phyloP scores from a whole-genome alignment of 2,329 filamentous ascomycete genomes.

The Stromatinia cepivora region DNA sequence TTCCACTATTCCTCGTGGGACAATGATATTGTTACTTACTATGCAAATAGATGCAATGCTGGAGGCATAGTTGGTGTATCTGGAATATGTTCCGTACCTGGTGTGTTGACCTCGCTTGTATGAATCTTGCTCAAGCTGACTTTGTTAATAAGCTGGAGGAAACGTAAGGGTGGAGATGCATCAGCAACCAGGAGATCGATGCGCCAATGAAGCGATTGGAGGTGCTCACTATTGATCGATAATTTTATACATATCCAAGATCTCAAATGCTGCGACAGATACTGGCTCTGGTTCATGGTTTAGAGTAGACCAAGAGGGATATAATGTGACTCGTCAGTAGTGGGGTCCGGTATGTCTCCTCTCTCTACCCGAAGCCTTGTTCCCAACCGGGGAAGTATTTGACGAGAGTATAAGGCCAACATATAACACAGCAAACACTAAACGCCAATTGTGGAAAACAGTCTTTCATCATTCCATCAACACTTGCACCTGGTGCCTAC shows the following conservation, averaged over 20 bases:
- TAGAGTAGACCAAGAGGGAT: conserved; percentile 33
- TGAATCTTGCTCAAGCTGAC: neutral
- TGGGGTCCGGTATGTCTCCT: conserved; percentile 30
- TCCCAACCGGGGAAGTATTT: neutral
- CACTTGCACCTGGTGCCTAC: conserved; percentile 55
- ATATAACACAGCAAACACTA: conserved; percentile 31
- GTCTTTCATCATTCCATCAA: conserved; percentile 52
- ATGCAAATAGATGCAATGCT: conserved; percentile 50
- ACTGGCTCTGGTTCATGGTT: conserved; percentile 39
- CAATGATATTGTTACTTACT: neutral
- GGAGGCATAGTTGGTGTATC: conserved; percentile 42
- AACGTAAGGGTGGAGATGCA: conserved; percentile 60
- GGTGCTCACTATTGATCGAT: conserved; percentile 56
- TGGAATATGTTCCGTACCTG: conserved; percentile 37
- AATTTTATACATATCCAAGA: conserved; percentile 53
- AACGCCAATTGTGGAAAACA: conserved; percentile 47
- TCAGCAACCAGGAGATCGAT: conserved; percentile 52
- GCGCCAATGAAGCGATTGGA: conserved; percentile 52
- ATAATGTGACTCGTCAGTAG: conserved; percentile 27
- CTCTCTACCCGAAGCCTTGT: neutral
- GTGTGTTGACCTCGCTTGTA: neutral
- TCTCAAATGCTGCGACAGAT: conserved; percentile 49
- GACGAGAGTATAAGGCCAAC: neutral
- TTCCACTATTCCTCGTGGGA: neutral
- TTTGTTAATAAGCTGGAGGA: conserved; percentile 40